Base-by-base conservation (phyloP, 2,329 filamentous ascomycete species). In the Exutisphaerella laricina region DNA sequence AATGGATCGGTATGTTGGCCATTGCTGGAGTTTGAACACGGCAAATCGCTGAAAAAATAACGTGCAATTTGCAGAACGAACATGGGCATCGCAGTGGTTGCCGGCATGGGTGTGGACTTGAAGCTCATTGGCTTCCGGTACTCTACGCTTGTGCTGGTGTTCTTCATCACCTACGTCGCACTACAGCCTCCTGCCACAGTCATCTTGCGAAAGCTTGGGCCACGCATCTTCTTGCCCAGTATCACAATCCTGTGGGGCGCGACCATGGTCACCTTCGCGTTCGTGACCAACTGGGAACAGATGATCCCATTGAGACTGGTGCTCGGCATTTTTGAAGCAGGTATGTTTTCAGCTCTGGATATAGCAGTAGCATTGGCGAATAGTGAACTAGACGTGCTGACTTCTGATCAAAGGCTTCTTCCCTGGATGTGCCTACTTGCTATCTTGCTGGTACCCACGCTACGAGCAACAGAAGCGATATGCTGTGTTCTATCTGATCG, bases 101-200 rank as follows among this genome's bases (percentile, higher is more conserved):
- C 59, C 18, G 62, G 62, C 17, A 64, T 65, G 61, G 50, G 49
- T 10, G 54, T 58, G 17, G 62, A 65, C 41, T 46, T 65, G 8
- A 44, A 55, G 31, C 53, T 64, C 18, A 56, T 56, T 22, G 55
- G 56, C 20, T 50, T 54, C 29, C 57, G 61, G 14, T 62, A 61
- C 49, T 57, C 51, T 5, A 59, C 59, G 16, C 73, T 83, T 43
- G 82, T 82, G 3, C 69, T 87, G 25, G 71, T 86, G 56, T 88
- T 88, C 69, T 88, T 87, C 70, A 72, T 85, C 52, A 76, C 82
- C 18, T 88, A 88, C 61, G 75, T 83, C 48, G 39, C 85, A 38
- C 82, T 86, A 49, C 83, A 88, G 58, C 79, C 82, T 0, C 82
- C 82, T 0, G 82, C 82, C 2, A 87, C 84, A 0, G 67, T 87